Percentiles rank a stretch among this genome's conserved stretches.
Conservation (phyloP, 768 basidiomycete species). For the Gloeopeniophorella convolvens region DNA sequence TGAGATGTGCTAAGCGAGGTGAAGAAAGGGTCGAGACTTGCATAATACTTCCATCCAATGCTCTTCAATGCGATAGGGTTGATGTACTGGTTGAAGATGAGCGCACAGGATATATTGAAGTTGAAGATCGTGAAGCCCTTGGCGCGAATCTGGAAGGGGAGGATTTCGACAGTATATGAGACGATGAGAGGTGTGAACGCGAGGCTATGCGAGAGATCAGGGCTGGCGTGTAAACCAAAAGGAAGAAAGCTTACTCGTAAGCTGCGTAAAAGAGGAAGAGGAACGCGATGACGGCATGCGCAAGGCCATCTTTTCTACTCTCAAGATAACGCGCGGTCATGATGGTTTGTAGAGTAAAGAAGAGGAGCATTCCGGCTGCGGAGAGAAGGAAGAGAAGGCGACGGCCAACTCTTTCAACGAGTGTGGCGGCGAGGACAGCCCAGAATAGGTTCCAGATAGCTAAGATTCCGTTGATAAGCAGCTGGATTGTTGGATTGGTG, state of each 20-base stretch:
- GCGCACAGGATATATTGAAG: too few species aligned
- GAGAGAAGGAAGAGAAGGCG: slow-evolving; percentile 63
- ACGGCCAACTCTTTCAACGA: slow-evolving; percentile 63
- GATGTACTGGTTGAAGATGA: too few species aligned
- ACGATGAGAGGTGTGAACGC: too few species aligned
- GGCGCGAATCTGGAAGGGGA: slow-evolving; percentile 76
- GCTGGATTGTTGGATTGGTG: slow-evolving; percentile 51
- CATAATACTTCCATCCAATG: too few species aligned
- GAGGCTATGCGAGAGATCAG: slow-evolving; percentile 37
- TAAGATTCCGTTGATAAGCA: slow-evolving; percentile 81
- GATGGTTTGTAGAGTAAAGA: slow-evolving; percentile 63
- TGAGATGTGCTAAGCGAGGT: too few species aligned
- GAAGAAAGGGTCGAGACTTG: too few species aligned
- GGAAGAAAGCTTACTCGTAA: slow-evolving; percentile 52
- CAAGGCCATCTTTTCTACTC: slow-evolving; percentile 31
- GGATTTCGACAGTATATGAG: too few species aligned
- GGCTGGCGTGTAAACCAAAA: too few species aligned
- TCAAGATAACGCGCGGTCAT: slow-evolving; percentile 47
- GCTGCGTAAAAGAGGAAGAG: slow-evolving; percentile 71
- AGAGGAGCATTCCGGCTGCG: slow-evolving; percentile 50
- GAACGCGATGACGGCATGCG: slow-evolving; percentile 66
- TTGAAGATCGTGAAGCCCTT: slow-evolving; percentile 83
- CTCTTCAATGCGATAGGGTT: too few species aligned
- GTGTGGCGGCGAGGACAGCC: slow-evolving; percentile 49
- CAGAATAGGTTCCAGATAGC: slow-evolving; percentile 75